Conservation (phyloP, 2,329 filamentous ascomycete genomes). For the Clarireedia homoeocarpa region DNA sequence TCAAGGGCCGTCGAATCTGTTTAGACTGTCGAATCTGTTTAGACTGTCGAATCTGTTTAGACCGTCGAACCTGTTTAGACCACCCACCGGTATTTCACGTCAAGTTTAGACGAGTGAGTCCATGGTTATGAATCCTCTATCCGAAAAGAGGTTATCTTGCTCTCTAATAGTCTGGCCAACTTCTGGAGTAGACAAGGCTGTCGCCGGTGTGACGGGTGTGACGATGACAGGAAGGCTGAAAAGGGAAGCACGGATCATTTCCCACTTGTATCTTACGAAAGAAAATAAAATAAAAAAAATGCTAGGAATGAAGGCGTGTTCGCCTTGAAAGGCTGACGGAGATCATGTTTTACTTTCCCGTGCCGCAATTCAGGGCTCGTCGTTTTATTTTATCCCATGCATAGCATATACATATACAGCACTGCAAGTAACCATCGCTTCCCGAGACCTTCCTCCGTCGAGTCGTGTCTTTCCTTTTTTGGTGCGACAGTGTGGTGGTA, state of each 20-base stretch:
- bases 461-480: not conserved
- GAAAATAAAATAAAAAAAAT: too few species aligned
- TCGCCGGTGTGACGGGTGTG: not conserved
- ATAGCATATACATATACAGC: not conserved
- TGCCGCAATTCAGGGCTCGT: not conserved
- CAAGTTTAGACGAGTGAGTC: not conserved
- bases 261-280: not conserved
- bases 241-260: not conserved
- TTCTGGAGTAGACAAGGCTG: too few species aligned
- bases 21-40: too few species aligned
- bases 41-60: too few species aligned
- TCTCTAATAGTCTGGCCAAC: too few species aligned
- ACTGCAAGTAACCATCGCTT: constrained; percentile 3
- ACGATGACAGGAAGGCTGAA: not conserved
- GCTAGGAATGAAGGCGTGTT: not conserved
- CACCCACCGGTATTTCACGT: not conserved
- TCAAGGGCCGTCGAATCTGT: not conserved
- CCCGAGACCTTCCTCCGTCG: constrained; percentile 1
- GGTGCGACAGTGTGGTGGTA: not conserved
- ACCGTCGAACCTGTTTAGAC: not conserved
- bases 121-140: not conserved
- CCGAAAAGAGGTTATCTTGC: not conserved
- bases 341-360: constrained; percentile 1
- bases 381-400: not conserved
- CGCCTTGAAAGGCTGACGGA: constrained; percentile 8